phyloP scores from a whole-genome alignment of 2,329 filamentous ascomycete genomes.

The Fonsecaea erecta region DNA sequence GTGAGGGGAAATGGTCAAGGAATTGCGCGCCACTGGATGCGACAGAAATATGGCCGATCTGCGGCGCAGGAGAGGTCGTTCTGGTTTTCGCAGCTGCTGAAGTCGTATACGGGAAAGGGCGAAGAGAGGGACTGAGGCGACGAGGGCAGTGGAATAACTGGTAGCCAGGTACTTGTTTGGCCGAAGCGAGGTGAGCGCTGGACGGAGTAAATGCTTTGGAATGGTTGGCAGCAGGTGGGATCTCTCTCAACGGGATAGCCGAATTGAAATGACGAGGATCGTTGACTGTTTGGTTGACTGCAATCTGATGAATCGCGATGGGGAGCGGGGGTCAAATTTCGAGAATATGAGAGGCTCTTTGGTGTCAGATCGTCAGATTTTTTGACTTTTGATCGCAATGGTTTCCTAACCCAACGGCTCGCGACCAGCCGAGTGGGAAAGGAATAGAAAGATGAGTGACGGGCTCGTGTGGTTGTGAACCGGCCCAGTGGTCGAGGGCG shows the following conservation, averaged over 20 bases:
- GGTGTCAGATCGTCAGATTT: not conserved
- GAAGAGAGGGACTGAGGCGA: constrained; percentile 15
- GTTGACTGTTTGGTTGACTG: constrained; percentile 3
- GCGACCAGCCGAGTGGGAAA: not conserved
- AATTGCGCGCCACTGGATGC: constrained; percentile 4
- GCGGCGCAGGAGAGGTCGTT: not conserved
- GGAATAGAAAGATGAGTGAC: constrained; percentile 8
- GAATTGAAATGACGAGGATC: constrained; percentile 28
- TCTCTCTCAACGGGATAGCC: constrained; percentile 11
- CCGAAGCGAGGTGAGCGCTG: constrained; percentile 20
- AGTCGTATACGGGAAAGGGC: constrained; percentile 12
- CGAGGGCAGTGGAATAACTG: constrained; percentile 5
- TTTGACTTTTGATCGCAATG: not conserved
- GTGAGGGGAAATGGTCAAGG: not conserved
- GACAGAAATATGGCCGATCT: not conserved
- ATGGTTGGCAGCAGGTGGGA: constrained; percentile 13
- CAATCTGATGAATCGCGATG: constrained; percentile 5
- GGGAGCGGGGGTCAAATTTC: constrained; percentile 1
- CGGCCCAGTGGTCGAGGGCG: not conserved
- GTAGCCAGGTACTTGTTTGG: not conserved
- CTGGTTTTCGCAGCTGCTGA: not conserved
- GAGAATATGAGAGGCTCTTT: not conserved
- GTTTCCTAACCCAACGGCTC: not conserved
- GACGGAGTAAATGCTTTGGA: constrained; percentile 14
- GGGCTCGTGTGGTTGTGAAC: constrained; percentile 4